These are phyloP conservation scores for Solioccasus polychromus DNA, from an alignment of 768 basidiomycete genomes.

Conservation along the genomic window DNA sequence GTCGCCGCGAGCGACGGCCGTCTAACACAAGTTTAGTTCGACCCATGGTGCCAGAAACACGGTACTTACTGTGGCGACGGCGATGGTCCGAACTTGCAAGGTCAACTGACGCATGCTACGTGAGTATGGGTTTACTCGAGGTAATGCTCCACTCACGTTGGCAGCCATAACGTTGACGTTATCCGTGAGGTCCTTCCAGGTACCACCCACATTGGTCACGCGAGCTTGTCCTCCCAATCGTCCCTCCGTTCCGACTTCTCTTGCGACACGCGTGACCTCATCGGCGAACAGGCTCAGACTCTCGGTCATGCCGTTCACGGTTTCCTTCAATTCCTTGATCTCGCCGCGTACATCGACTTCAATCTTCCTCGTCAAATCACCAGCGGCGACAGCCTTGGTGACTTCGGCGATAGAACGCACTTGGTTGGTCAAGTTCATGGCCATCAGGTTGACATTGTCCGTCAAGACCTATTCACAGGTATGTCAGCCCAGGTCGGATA, in stretches of 20 bases:
- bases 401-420: conserved; percentile 89
- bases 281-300: conserved; percentile 81
- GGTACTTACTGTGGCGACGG: conserved; percentile 76
- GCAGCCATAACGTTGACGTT: conserved; percentile 96
- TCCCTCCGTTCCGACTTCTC: conserved; percentile 97
- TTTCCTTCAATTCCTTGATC: conserved; percentile 86
- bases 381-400: conserved; percentile 91
- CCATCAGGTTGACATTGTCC: conserved; percentile 87
- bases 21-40: conserved; percentile 37
- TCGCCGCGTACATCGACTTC: conserved; percentile 90
- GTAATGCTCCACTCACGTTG: conserved; percentile 53
- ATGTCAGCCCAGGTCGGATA: conserved; percentile 15
- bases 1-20: conserved; percentile 92
- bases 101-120: conserved; percentile 58
- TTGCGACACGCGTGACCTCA: conserved; percentile 82
- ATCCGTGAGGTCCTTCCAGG: conserved; percentile 96
- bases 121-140: conserved; percentile 4
- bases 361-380: conserved; percentile 92
- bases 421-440: conserved; percentile 87
- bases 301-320: conserved; percentile 95
- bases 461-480: conserved; percentile 44
- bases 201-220: conserved; percentile 92
- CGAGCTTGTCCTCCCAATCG: conserved; percentile 91
- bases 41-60: neutral
- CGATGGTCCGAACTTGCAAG: conserved; percentile 89